phyloP scores from a whole-genome alignment of 495 filamentous ascomycete genomes.

The Cercophora scortea region DNA sequence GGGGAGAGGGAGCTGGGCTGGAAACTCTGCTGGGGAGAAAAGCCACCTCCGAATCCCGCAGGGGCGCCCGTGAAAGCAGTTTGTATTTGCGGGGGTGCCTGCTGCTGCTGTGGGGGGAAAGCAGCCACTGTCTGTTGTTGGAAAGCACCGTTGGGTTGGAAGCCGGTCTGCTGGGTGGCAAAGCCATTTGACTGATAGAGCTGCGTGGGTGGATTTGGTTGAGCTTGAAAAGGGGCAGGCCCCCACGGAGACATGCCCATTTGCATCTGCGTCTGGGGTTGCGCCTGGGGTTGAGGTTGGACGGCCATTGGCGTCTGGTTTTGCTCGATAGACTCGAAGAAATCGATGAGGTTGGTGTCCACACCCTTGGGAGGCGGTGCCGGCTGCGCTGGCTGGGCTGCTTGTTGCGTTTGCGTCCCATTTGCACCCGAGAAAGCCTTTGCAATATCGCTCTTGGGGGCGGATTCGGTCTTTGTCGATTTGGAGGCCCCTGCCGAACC shows the following conservation, averaged over 20 bases:
- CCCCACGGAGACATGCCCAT: slow-evolving; percentile 28
- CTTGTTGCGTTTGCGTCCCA: slow-evolving; percentile 13
- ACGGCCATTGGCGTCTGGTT: slow-evolving; percentile 68
- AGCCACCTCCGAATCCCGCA: slow-evolving; percentile 67
- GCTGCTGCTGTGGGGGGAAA: slow-evolving; percentile 32
- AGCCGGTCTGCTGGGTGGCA: slow-evolving; percentile 36
- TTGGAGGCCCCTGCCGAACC: slow-evolving; percentile 21
- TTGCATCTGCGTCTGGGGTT: slow-evolving; percentile 19
- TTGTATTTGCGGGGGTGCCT: slow-evolving; percentile 37
- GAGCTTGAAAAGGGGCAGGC: slow-evolving; percentile 21
- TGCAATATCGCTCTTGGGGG: slow-evolving; percentile 23
- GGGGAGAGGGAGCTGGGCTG: slow-evolving; percentile 43
- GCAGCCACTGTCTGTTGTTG: slow-evolving; percentile 32
- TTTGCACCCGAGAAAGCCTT: slow-evolving; percentile 30
- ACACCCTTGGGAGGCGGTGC: slow-evolving; percentile 47
- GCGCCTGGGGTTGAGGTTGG: slow-evolving; percentile 31
- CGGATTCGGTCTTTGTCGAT: slow-evolving; percentile 24
- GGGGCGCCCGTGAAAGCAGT: slow-evolving; percentile 56
- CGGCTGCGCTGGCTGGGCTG: slow-evolving; percentile 5
- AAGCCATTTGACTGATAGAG: slow-evolving; percentile 47
- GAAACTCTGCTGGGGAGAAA: slow-evolving; percentile 57
- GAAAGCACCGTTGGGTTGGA: slow-evolving; percentile 41
- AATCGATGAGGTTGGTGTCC: slow-evolving; percentile 85
- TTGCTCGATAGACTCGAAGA: slow-evolving; percentile 95
- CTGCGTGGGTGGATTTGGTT: slow-evolving; percentile 19